Evolutionary conservation across 306 rosid genomes (phyloP), one percentile per base, ranked within the genome.

Genomic region (Vigna reflexopilosa): DNA sequence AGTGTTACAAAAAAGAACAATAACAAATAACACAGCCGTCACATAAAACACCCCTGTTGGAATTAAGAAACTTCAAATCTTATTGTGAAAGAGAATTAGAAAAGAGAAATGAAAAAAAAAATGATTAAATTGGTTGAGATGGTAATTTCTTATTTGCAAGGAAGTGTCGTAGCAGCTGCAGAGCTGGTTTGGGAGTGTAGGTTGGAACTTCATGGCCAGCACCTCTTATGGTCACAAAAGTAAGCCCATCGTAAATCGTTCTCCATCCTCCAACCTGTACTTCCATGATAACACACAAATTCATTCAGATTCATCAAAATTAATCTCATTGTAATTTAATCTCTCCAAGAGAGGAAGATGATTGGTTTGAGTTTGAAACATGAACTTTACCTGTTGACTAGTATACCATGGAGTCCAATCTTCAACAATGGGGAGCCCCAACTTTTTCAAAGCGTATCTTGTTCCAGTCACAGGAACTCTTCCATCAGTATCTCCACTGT

Each of bases 371-470:
- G 45, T 44, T 8, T n/a, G 6, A 42, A 16, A 8, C 2, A 26
- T 28, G 40, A 12, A 22, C 63, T 67, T 72, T 58, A 86, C 90
- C 90, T 86, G 82, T 4, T 51, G 52, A 22, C 83, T 62, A 22
- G 83, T 84, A 76, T 80, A 86, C 92, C 89, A 86, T 0, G 92
- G 89, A 72, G 82, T 84, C 92, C 90, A 86, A 80, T 89, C 89
- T 73, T 84, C 24, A 34, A 67, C 66, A 22, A 83, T 75, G 0
- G 15, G 56, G 0, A 89, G 86, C 0, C 87, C 88, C 64, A 89
- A 32, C 71, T 89, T 89, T 42, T 52, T 80, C 4, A 89, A 36
- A 20, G 89, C 61, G 62, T 80, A 84, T 82, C 90, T 86, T 32
- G 89, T 89, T 47, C 86, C 52, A 10, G 87, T 86, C 11, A 86